phyloP scores from a whole-genome alignment of 2,329 filamentous ascomycete genomes.

The Fusarium hostae region DNA sequence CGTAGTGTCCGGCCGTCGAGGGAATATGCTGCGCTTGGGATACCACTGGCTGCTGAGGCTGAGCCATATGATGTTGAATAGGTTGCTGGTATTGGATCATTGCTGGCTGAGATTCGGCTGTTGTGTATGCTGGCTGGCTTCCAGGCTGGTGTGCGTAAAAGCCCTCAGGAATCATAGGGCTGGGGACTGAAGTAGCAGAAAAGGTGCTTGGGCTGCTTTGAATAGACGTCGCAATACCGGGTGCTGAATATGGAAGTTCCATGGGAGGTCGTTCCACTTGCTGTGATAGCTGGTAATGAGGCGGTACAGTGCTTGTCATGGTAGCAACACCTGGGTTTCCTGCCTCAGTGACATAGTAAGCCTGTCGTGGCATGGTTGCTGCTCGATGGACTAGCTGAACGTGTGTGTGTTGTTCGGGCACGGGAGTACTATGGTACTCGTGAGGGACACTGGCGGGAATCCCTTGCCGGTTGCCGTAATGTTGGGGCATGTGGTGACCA shows the following conservation, averaged over 20 bases:
- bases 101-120: slow-evolving; percentile 56
- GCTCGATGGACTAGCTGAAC: slow-evolving; percentile 62
- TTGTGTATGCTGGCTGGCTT: slow-evolving; percentile 60
- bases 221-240: slow-evolving; percentile 61
- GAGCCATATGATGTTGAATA: slow-evolving; percentile 52
- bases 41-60: slow-evolving; percentile 50
- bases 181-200: slow-evolving; percentile 65
- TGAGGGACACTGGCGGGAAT: slow-evolving; percentile 55
- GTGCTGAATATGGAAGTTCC: slow-evolving; percentile 63
- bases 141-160: slow-evolving; percentile 68
- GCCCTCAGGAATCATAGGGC: slow-evolving; percentile 63
- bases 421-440: slow-evolving; percentile 56
- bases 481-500: slow-evolving; percentile 50
- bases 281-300: slow-evolving; percentile 63
- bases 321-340: slow-evolving; percentile 71
- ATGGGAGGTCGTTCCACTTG: slow-evolving; percentile 59
- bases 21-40: slow-evolving; percentile 49
- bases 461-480: slow-evolving; percentile 60
- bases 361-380: slow-evolving; percentile 58
- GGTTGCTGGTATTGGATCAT: slow-evolving; percentile 59
- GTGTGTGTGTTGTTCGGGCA: slow-evolving; percentile 57
- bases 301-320: slow-evolving; percentile 64
- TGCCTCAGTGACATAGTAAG: slow-evolving; percentile 70
- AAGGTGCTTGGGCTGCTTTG: slow-evolving; percentile 70
- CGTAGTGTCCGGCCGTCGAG: slow-evolving; percentile 48